Conservation (phyloP, 2,329 filamentous ascomycete genomes). For the Fusarium agapanthi region DNA sequence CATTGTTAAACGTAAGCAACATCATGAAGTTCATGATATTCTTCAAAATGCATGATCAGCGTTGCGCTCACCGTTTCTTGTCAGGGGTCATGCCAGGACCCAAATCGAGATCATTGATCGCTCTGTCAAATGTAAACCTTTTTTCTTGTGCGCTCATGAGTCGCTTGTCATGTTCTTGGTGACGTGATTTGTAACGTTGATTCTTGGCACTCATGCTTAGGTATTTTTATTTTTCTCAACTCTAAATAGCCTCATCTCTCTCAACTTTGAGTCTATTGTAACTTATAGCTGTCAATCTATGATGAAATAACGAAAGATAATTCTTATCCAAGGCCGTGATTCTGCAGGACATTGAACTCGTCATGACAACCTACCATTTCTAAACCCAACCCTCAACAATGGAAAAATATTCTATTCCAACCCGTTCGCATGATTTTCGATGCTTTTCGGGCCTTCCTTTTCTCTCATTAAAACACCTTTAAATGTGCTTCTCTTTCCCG, state of each 20-base stretch:
- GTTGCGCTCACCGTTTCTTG: conserved; percentile 23
- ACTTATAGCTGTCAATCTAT: rapidly evolving
- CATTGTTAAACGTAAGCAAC: conserved; percentile 26
- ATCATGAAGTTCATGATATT: conserved; percentile 34
- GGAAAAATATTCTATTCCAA: background rate
- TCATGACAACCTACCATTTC: background rate
- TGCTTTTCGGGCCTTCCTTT: rapidly evolving
- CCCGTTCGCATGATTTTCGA: rapidly evolving
- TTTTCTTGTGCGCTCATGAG: background rate
- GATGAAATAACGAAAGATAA: rapidly evolving
- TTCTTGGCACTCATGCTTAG: background rate
- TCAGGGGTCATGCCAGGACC: conserved; percentile 7
- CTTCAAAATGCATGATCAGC: conserved; percentile 31
- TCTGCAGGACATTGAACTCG: rapidly evolving
- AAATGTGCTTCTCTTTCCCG: background rate
- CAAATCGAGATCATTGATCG: background rate
- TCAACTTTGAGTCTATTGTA: rapidly evolving
- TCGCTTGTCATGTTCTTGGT: background rate
- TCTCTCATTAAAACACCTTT: rapidly evolving
- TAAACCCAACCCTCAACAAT: background rate
- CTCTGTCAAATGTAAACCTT: background rate
- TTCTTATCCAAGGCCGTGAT: background rate
- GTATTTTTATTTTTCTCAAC: background rate
- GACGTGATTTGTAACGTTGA: background rate
- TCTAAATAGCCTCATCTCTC: rapidly evolving